A percentile compares a stretch with the other conserved stretches of the same genome.
Evolutionary conservation across 129 eudicot species (phyloP).

Genomic region (Helianthus tuberosus): DNA sequence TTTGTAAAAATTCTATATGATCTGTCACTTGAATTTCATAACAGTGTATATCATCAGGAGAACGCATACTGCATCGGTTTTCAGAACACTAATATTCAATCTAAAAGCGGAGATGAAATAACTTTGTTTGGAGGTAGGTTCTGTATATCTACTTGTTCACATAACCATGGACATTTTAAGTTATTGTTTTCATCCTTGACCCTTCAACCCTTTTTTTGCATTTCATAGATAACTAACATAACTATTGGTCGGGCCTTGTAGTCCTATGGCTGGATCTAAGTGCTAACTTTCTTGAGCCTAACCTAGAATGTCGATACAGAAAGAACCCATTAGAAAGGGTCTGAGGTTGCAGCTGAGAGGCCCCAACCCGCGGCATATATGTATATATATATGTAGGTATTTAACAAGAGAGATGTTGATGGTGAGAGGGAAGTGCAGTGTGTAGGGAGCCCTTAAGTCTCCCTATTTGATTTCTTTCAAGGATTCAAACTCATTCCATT

Average conservation of each 20-base stretch:
- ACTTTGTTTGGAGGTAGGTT: constrained; percentile 75
- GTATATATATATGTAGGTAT: too few relatives aligned
- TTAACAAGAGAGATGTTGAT: too few relatives aligned
- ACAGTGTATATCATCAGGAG: constrained; percentile 34
- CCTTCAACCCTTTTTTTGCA: background rate
- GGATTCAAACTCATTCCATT: background rate
- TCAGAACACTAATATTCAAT: constrained; percentile 62
- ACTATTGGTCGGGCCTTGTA: too few relatives aligned
- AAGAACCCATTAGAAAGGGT: too few relatives aligned
- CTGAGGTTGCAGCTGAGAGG: too few relatives aligned
- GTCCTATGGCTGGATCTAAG: too few relatives aligned
- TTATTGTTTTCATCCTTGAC: background rate
- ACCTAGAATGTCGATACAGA: too few relatives aligned
- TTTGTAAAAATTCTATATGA: background rate
- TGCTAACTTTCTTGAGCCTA: background rate
- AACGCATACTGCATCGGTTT: constrained; percentile 74
- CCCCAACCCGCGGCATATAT: too few relatives aligned
- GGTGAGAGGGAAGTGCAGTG: too few relatives aligned
- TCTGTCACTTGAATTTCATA: background rate
- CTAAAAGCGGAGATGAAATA: constrained; percentile 58
- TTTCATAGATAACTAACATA: background rate
- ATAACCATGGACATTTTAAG: background rate
- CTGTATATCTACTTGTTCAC: background rate
- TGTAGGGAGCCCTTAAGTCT: too few relatives aligned
- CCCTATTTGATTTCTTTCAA: too few relatives aligned